A percentile compares a stretch with the other conserved stretches of the same genome.
Conservation (phyloP, 1,284 basidiomycete genomes). For the Rhodotorula mucilaginosa region DNA sequence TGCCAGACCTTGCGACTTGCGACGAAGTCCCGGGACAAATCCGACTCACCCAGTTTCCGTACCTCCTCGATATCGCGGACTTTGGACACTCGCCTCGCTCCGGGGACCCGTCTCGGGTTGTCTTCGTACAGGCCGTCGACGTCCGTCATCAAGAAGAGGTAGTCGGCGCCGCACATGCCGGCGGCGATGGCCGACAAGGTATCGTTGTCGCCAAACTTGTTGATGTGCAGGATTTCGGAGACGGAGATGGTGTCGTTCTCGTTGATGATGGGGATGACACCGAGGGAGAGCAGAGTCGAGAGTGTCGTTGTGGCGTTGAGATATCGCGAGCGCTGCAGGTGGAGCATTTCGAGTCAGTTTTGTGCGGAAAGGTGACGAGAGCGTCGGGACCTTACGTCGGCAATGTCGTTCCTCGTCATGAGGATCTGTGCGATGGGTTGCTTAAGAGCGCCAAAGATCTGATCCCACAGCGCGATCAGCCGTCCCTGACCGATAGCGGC, state of each 20-base stretch:
- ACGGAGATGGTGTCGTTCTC: slow-evolving; percentile 96
- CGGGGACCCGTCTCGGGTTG: slow-evolving; percentile 86
- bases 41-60: slow-evolving; percentile 65
- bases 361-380: not conserved
- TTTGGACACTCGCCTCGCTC: slow-evolving; percentile 73
- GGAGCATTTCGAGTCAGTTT: not conserved
- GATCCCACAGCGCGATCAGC: slow-evolving; percentile 95
- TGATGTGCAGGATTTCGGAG: slow-evolving; percentile 69
- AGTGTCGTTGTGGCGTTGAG: slow-evolving; percentile 92
- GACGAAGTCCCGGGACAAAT: too few relatives aligned
- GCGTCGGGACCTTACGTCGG: slow-evolving; percentile 67
- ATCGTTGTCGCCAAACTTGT: slow-evolving; percentile 98
- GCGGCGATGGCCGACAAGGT: slow-evolving; percentile 95
- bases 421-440: slow-evolving; percentile 95
- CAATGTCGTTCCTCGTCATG: slow-evolving; percentile 90
- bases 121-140: slow-evolving; percentile 95
- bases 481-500: slow-evolving; percentile 96
- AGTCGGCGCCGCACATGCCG: slow-evolving; percentile 95
- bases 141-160: slow-evolving; percentile 92
- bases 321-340: slow-evolving; percentile 77
- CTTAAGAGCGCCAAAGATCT: slow-evolving; percentile 85
- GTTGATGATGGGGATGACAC: slow-evolving; percentile 90
- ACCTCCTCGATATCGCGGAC: slow-evolving; percentile 81
- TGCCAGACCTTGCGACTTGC: slow-evolving; percentile 17
- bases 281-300: slow-evolving; percentile 80